phyloP scores from a whole-genome alignment of 129 eudicot species.

The Oenanthe sinensis region DNA sequence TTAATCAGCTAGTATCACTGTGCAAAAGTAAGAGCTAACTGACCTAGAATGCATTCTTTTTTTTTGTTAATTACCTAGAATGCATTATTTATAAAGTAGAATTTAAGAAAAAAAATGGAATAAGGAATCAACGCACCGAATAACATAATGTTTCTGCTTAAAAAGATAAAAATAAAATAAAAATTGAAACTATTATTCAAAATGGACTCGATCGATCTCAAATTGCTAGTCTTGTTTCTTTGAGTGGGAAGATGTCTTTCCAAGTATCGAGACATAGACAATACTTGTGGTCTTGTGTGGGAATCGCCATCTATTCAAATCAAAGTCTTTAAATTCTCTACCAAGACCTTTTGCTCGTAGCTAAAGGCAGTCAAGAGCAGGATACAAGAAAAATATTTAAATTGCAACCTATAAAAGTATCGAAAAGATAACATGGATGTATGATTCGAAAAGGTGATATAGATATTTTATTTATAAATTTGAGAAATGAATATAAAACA shows the following conservation, averaged over 20 bases:
- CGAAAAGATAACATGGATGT: too few species aligned
- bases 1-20: neutral
- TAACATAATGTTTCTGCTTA: neutral
- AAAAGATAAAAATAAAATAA: neutral
- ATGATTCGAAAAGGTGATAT: neutral
- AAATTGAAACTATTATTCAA: neutral
- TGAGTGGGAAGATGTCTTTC: conserved; percentile 6
- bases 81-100: neutral
- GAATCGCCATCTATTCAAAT: neutral
- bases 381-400: too few species aligned
- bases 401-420: too few species aligned
- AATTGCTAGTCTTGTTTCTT: neutral
- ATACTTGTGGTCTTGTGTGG: neutral
- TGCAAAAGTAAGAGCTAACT: neutral
- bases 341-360: too few species aligned
- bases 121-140: neutral
- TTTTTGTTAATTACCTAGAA: too few species aligned
- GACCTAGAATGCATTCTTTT: neutral
- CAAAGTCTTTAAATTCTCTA: neutral
- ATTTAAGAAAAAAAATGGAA: neutral
- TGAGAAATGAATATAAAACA: neutral
- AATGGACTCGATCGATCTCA: conserved; percentile 1
- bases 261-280: neutral
- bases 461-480: neutral
- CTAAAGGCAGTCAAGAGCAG: too few species aligned